A percentile compares a stretch with the other conserved stretches of the same genome.
Conservation (phyloP, 2,329 filamentous ascomycete genomes). For the Chrysosporium queenslandicum region DNA sequence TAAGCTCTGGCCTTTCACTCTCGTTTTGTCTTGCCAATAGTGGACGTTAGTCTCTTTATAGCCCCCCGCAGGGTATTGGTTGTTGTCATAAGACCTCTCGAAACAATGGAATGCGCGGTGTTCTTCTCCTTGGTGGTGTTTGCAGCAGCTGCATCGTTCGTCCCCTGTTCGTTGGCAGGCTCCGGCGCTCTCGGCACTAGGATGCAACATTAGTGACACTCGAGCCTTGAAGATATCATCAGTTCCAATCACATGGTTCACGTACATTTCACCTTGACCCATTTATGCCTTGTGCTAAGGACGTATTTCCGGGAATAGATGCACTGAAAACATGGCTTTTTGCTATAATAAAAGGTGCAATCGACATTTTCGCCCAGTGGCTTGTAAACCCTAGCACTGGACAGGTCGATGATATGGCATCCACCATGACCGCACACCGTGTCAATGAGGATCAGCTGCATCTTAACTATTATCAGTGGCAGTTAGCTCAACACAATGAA, state of each 20-base stretch:
- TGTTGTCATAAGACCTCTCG: background rate
- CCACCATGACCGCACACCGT: slow-evolving; percentile 7
- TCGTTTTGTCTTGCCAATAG: background rate
- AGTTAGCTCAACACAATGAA: background rate
- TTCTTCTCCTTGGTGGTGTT: background rate
- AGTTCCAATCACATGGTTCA: background rate
- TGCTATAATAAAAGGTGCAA: slow-evolving; percentile 5
- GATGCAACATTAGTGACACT: background rate
- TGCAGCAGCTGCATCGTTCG: background rate
- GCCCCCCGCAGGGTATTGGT: background rate
- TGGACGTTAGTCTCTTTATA: background rate
- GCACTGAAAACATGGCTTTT: slow-evolving; percentile 10
- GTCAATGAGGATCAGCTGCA: slow-evolving; percentile 8
- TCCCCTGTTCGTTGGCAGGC: background rate
- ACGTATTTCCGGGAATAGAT: slow-evolving; percentile 6
- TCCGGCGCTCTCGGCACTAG: background rate
- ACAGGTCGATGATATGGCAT: slow-evolving; percentile 7
- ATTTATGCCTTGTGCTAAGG: slow-evolving; percentile 1
- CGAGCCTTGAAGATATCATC: background rate
- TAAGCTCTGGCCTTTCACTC: background rate
- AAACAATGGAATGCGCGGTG: background rate
- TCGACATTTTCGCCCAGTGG: slow-evolving; percentile 1
- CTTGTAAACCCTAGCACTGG: background rate
- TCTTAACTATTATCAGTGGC: background rate
- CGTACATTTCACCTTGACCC: slow-evolving; percentile 7